Evolutionary conservation across 495 filamentous ascomycete genomes (phyloP).

Genomic region (Parmelia sp.): DNA sequence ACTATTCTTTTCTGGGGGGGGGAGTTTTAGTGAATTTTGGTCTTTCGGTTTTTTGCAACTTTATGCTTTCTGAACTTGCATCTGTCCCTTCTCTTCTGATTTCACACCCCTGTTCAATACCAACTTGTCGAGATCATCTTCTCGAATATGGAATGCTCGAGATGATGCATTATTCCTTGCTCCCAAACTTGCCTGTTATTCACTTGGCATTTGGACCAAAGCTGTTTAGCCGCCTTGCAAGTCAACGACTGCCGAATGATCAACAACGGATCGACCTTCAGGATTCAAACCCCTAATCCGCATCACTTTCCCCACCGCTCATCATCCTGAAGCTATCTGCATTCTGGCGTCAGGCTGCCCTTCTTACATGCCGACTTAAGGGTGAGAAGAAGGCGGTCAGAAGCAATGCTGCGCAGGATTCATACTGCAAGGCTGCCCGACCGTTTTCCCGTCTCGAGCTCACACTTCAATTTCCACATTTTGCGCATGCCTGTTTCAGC

Average conservation of each 20-base stretch:
- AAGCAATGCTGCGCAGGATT: background rate
- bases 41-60: background rate
- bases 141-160: background rate
- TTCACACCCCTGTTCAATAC: background rate
- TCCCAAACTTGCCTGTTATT: background rate
- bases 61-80: background rate
- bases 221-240: slow-evolving; percentile 19
- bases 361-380: background rate
- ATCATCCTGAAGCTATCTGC: slow-evolving; percentile 12
- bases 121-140: background rate
- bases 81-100: background rate
- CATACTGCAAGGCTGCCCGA: slow-evolving; percentile 10
- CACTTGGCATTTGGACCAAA: background rate
- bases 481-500: slow-evolving; percentile 12
- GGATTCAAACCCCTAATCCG: slow-evolving; percentile 23
- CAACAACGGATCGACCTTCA: slow-evolving; percentile 10
- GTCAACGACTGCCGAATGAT: slow-evolving; percentile 14
- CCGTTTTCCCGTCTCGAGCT: background rate
- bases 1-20: too few species aligned
- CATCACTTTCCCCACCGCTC: slow-evolving; percentile 20
- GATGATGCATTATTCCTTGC: background rate
- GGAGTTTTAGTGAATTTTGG: too few species aligned
- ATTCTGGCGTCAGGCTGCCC: background rate
- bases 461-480: slow-evolving; percentile 13
- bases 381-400: background rate